These are phyloP conservation scores for Agaricus sinodeliciosus DNA, from an alignment of 768 basidiomycete genomes.

Conservation along the genomic window DNA sequence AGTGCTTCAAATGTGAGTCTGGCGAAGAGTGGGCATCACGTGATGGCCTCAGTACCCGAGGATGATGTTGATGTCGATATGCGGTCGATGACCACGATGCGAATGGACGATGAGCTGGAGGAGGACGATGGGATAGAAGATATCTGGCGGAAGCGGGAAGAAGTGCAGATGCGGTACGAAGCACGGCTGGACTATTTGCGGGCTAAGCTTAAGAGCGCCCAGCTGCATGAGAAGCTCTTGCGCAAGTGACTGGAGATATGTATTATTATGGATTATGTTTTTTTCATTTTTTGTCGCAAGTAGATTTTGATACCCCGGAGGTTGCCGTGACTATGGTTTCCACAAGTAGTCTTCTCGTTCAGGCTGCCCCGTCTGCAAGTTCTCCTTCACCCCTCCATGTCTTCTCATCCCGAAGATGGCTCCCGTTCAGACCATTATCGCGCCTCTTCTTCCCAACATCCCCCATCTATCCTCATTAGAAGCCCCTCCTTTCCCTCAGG, in stretches of 20 bases:
- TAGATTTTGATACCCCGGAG: slow-evolving; percentile 10
- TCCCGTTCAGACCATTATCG: slow-evolving; percentile 33
- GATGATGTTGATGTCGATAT: slow-evolving; percentile 23
- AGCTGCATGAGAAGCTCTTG: slow-evolving; percentile 76
- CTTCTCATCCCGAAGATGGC: slow-evolving; percentile 41
- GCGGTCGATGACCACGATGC: slow-evolving; percentile 16
- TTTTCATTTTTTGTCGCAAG: background rate
- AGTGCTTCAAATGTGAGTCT: slow-evolving; percentile 44
- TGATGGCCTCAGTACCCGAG: slow-evolving; percentile 47
- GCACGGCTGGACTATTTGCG: slow-evolving; percentile 73
- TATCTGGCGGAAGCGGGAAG: slow-evolving; percentile 60
- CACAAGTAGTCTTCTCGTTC: background rate
- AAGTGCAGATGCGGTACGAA: slow-evolving; percentile 68
- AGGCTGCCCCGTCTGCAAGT: background rate
- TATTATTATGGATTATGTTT: slow-evolving; percentile 8
- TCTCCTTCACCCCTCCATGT: slow-evolving; percentile 6
- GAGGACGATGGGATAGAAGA: slow-evolving; percentile 61
- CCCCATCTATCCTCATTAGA: slow-evolving; percentile 37
- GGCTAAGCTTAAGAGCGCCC: slow-evolving; percentile 77
- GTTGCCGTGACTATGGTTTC: slow-evolving; percentile 2
- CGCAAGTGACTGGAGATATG: slow-evolving; percentile 35
- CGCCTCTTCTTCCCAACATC: slow-evolving; percentile 25
- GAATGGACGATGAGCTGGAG: slow-evolving; percentile 35
- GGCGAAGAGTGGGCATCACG: slow-evolving; percentile 37
- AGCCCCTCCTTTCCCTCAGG: slow-evolving; percentile 48